Evolutionary conservation across 768 basidiomycete genomes (phyloP), one percentile per base, ranked within the genome.

Genomic region (Chalciporus chontae): DNA sequence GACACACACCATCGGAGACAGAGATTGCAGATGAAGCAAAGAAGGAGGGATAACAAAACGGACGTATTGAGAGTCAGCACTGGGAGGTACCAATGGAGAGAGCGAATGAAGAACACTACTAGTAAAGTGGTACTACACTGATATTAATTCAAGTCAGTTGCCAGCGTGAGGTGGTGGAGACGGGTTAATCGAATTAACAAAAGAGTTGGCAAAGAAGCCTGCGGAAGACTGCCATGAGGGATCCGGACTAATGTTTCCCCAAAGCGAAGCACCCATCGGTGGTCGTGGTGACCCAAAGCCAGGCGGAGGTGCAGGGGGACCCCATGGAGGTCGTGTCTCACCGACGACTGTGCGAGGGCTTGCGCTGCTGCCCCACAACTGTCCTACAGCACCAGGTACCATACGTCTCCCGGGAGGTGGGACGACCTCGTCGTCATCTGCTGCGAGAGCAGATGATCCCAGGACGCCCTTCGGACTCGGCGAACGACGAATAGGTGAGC

Each of bases 381-480:
- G 77, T 7, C 77, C 69, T 10, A 77, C 73, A 3, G 69, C 68
- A 40, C 71, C 68, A 31, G 66, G 67, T 0, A 64, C 70, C 36
- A 65, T 67, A 8, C 78, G 71, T 42, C 80, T 66, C 32, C 78
- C 70, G 7, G 75, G 73, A 15, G 76, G 69, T 36, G 75, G 68
- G 14, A 90, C 78, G 10, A 90, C 84, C 61, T 90, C 88, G 62
- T 91, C 89, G 52, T 88, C 88, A 52, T 89, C 87, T 13, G 87
- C 80, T 3, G 83, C 80, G 17, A 90, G 75, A 17, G 89, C 88
- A 5, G 85, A 85, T 13, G 88, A 90, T 11, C 89, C 89, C 7
- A 90, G 72, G 31, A 83, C 69, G 36, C 82, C 81, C 61, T 89
- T 90, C 8, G 78, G 78, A 52, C 77, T 78, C 4, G 77, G 75